Conservation (phyloP, 768 basidiomycete species). For the Pulveroboletus sp. region DNA sequence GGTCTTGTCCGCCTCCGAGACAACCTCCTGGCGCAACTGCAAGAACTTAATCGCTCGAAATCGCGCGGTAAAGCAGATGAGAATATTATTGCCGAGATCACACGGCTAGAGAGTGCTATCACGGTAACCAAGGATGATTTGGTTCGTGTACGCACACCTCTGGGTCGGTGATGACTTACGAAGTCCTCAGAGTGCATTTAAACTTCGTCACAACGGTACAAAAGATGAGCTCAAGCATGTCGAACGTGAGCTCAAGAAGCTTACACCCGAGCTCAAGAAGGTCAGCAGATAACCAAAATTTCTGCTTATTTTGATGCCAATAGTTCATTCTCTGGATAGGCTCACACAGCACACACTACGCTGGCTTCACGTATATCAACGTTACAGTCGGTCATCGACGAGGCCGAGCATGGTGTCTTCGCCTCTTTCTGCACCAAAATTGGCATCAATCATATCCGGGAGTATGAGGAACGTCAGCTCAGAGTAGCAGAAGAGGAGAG, state of each 20-base stretch:
- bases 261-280: conserved; percentile 68
- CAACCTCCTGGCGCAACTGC: conserved; percentile 64
- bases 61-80: conserved; percentile 85
- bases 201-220: conserved; percentile 69
- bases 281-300: conserved; percentile 32
- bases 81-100: conserved; percentile 67
- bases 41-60: conserved; percentile 80
- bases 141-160: conserved; percentile 39
- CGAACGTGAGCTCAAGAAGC: conserved; percentile 62
- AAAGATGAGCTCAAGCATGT: conserved; percentile 83
- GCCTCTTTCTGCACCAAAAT: conserved; percentile 74
- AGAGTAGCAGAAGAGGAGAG: conserved; percentile 86
- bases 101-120: conserved; percentile 73
- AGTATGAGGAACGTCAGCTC: conserved; percentile 90
- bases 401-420: conserved; percentile 80
- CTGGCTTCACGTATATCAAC: conserved; percentile 53
- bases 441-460: conserved; percentile 75
- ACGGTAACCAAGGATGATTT: conserved; percentile 79
- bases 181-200: conserved; percentile 61
- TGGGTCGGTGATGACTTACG: not conserved
- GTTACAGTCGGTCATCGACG: conserved; percentile 57
- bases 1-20: conserved; percentile 64
- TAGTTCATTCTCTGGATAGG: conserved; percentile 34
- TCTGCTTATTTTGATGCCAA: not conserved
- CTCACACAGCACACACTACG: conserved; percentile 46